Conservation (phyloP, 257 asterid species). For the Solanum etuberosum region DNA sequence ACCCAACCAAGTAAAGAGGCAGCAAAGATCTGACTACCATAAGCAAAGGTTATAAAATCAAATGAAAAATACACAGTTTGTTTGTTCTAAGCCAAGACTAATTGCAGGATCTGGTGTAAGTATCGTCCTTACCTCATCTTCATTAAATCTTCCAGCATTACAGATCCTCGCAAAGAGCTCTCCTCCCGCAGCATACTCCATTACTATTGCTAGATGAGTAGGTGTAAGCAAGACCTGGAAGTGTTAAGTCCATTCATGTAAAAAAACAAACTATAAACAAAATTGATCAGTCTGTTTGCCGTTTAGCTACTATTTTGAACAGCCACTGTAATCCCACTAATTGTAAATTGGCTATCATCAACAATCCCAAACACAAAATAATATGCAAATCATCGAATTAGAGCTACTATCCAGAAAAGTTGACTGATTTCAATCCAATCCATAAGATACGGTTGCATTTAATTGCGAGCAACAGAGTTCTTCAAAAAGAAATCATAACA, state of each 20-base stretch:
- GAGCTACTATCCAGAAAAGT: background rate
- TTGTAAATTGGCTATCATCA: background rate
- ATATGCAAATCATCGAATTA: background rate
- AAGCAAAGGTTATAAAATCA: background rate
- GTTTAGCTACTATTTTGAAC: background rate
- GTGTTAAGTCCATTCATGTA: background rate
- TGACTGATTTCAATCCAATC: background rate
- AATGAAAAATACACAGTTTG: background rate
- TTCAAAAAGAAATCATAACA: background rate
- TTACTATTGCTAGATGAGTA: slow-evolving; percentile 34
- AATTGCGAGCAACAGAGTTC: background rate
- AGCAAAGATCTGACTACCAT: background rate
- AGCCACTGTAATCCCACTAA: background rate
- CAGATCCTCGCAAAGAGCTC: slow-evolving; percentile 33
- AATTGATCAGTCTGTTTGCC: background rate
- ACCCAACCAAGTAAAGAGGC: background rate
- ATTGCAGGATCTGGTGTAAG: background rate
- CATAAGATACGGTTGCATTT: background rate
- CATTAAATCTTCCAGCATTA: slow-evolving; percentile 30
- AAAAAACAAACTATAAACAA: background rate
- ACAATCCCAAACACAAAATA: background rate
- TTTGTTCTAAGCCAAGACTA: background rate
- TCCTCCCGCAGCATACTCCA: slow-evolving; percentile 45
- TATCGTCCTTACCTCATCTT: slow-evolving; percentile 11
- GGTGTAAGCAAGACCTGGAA: slow-evolving; percentile 32